These are phyloP conservation scores for Grigorovia jiainica DNA, from an alignment of 805 yeast species.

Conservation along the genomic window DNA sequence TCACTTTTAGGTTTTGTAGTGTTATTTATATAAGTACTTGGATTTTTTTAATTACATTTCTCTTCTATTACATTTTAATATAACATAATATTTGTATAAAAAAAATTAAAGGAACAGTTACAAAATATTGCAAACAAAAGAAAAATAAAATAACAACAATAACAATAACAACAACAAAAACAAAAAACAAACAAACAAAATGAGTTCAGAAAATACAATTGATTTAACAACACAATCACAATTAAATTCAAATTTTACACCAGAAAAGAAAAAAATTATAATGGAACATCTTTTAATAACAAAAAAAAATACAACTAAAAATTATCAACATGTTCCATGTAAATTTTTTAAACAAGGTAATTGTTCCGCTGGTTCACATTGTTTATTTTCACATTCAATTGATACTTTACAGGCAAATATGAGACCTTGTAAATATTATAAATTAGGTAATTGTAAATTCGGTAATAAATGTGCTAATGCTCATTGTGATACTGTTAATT, in stretches of 20 bases:
- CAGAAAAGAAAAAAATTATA: constrained; percentile 21
- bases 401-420: constrained; percentile 40
- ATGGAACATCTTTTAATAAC: constrained; percentile 22
- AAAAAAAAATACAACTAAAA: constrained; percentile 17
- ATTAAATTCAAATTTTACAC: constrained; percentile 9
- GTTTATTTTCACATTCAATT: constrained; percentile 81
- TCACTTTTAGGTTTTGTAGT: too few relatives aligned
- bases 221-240: not conserved
- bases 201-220: not conserved
- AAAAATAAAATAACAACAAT: too few relatives aligned
- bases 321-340: constrained; percentile 81
- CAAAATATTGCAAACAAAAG: too few relatives aligned
- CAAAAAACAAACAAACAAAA: too few relatives aligned
- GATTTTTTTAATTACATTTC: too few relatives aligned
- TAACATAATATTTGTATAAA: too few relatives aligned
- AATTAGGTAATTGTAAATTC: constrained; percentile 93
- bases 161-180: too few relatives aligned
- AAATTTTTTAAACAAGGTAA: constrained; percentile 86
- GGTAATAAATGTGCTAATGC: constrained; percentile 93
- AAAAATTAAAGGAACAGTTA: too few relatives aligned
- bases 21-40: too few relatives aligned
- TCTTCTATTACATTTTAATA: too few relatives aligned
- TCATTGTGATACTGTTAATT: constrained; percentile 32
- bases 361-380: constrained; percentile 88
- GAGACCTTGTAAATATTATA: constrained; percentile 75